Percentiles rank a stretch among this genome's conserved stretches.
Evolutionary conservation across 768 basidiomycete genomes (phyloP).

Genomic region (Boletellus sp.): DNA sequence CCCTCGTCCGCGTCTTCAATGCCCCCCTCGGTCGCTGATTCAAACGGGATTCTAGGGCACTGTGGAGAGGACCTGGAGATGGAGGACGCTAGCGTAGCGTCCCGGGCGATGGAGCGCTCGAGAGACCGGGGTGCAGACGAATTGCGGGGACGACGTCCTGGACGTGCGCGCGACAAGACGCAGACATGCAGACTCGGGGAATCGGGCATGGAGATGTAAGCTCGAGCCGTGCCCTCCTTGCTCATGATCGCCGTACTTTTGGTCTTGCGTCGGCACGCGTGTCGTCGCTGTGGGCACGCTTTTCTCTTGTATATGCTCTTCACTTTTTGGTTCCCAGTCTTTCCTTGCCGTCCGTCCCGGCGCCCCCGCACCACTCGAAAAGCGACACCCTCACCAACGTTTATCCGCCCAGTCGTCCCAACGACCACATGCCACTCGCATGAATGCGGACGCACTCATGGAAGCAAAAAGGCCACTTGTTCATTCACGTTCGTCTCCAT

Average conservation of each 20-base stretch:
- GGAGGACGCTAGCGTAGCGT: constrained; percentile 10
- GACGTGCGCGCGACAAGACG: constrained; percentile 15
- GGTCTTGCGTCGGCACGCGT: too few relatives aligned
- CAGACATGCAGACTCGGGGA: constrained; percentile 11
- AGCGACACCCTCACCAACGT: constrained; percentile 1
- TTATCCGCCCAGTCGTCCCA: too few relatives aligned
- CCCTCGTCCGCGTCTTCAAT: constrained; percentile 12
- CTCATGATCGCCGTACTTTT: too few relatives aligned
- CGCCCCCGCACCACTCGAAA: neutral
- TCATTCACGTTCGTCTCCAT: neutral
- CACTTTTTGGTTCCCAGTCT: neutral
- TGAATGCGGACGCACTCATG: too few relatives aligned
- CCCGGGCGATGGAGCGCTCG: constrained; percentile 1
- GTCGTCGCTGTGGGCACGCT: neutral
- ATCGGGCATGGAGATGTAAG: constrained; percentile 16
- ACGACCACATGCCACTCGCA: too few relatives aligned
- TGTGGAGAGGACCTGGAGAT: constrained; percentile 19
- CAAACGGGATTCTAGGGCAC: neutral
- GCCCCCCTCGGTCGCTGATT: constrained; percentile 5
- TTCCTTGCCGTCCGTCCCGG: neutral
- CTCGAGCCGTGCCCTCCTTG: neutral
- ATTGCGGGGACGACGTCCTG: constrained; percentile 18
- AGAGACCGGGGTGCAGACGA: constrained; percentile 1
- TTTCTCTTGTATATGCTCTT: neutral
- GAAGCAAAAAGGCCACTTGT: too few relatives aligned